Evolutionary conservation across 805 yeast species (phyloP), one percentile per base, ranked within the genome.

Genomic region (Lipomyces yamadae): DNA sequence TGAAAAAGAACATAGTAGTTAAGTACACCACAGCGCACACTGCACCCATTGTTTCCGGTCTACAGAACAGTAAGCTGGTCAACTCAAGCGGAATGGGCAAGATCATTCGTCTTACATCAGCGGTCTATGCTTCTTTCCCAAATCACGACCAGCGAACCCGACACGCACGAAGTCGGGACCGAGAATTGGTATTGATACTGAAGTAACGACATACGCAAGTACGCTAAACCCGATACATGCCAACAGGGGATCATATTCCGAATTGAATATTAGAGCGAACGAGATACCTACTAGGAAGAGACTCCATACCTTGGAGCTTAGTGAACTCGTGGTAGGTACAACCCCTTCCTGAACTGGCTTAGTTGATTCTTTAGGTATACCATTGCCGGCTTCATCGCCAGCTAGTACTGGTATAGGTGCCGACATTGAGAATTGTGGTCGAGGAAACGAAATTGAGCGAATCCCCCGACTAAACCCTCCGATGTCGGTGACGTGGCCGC

Each of bases 11-110:
- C 91, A 95, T 88, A 54, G 90, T 77, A 70, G 92, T 86, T 63
- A 95, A 77, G 76, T 93, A 92, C 0, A 92, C 87, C 3, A 90
- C 82, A 0, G 97, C 95, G 4, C 92, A 85, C 0, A 94, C 89
- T 1, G 92, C 88, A n/a, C 99, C 99, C 81, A 94, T 87, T 0
- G 96, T 85, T 79, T 95, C 99, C 0, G 99, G 95, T 8, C 92
- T 61, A 32, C 37, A 30, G n/a, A 30, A 15, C 15, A 24, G 42
- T 57, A 15, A 60, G 56, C 56, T 8, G 11, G 13, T 2, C 45
- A 13, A 30, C 33, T 35, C 11, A 54, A 7, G 39, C 11, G 39
- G n/a, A 13, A 32, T 2, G 4, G 45, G 29, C 10, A 11, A 42
- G 48, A 42, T 42, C 48, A 42, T 11, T n/a, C 48, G 24, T 55